Conservation (phyloP, 495 filamentous ascomycete genomes). For the Annulohypoxylon moriforme region DNA sequence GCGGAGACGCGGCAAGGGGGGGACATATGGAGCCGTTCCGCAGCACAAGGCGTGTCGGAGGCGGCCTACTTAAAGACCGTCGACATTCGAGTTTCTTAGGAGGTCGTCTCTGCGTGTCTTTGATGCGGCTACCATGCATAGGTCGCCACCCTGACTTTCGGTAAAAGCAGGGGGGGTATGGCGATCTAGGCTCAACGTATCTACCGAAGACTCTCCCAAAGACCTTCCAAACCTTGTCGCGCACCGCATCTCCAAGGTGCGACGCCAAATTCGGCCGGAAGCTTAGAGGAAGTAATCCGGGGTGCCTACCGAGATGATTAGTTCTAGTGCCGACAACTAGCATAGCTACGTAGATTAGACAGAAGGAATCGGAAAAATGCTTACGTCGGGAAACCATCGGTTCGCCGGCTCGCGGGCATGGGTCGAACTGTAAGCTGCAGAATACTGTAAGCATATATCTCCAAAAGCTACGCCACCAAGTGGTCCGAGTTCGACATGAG, state of each 20-base stretch:
- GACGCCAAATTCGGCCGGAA: constrained; percentile 27
- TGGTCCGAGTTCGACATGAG: constrained; percentile 7
- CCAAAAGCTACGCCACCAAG: not conserved
- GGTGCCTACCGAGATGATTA: constrained; percentile 66
- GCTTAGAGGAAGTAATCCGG: constrained; percentile 96
- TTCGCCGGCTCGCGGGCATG: constrained; percentile 95
- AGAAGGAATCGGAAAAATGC: constrained; percentile 36
- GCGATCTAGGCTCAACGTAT: constrained; percentile 35
- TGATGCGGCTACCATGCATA: constrained; percentile 12
- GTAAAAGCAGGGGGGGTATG: constrained; percentile 31
- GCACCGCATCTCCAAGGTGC: constrained; percentile 25
- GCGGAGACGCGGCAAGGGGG: constrained; percentile 9
- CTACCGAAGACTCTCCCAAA: constrained; percentile 34
- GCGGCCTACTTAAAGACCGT: constrained; percentile 13
- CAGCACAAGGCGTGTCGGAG: constrained; percentile 16
- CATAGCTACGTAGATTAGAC: not conserved
- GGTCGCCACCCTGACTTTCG: constrained; percentile 30
- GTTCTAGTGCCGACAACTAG: constrained; percentile 32
- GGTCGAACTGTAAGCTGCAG: constrained; percentile 96
- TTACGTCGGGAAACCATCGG: constrained; percentile 97
- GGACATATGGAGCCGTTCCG: not conserved
- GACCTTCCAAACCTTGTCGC: constrained; percentile 39
- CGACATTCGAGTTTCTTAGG: constrained; percentile 16
- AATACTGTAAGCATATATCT: constrained; percentile 37
- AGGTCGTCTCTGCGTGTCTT: constrained; percentile 10